phyloP scores from a whole-genome alignment of 2,329 filamentous ascomycete species.

The Leptographium galeiforme region DNA sequence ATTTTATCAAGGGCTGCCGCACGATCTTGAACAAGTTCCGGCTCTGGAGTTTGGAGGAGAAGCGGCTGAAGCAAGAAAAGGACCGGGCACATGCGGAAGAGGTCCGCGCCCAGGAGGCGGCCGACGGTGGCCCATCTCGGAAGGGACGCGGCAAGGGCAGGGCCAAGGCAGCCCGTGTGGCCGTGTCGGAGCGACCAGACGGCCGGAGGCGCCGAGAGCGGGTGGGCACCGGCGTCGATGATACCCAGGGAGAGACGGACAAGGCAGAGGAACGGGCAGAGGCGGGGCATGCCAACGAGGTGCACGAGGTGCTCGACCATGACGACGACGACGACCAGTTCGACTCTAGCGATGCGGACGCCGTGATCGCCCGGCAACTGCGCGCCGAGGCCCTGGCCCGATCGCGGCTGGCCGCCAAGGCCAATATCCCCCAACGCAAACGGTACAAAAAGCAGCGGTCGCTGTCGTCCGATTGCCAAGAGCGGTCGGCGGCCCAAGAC shows the following conservation, averaged over 20 bases:
- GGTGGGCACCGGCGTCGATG: slow-evolving; percentile 13
- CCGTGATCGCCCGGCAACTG: slow-evolving; percentile 59
- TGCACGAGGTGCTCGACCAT: neutral
- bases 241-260: slow-evolving; percentile 10
- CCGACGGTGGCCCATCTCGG: slow-evolving; percentile 3
- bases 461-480: neutral
- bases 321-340: slow-evolving; percentile 34
- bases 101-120: slow-evolving; percentile 23
- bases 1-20: slow-evolving; percentile 75
- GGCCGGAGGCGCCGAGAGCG: neutral
- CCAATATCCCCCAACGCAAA: slow-evolving; percentile 8
- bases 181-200: neutral
- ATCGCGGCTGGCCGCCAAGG: slow-evolving; percentile 20
- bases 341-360: slow-evolving; percentile 58
- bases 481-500: slow-evolving; percentile 7
- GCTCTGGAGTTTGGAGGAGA: slow-evolving; percentile 81
- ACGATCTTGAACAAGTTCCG: slow-evolving; percentile 77
- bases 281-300: slow-evolving; percentile 14
- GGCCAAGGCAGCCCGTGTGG: slow-evolving; percentile 4
- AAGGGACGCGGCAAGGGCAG: slow-evolving; percentile 6
- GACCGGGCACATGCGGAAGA: slow-evolving; percentile 46
- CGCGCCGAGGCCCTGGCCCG: slow-evolving; percentile 55
- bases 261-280: slow-evolving; percentile 13
- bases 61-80: slow-evolving; percentile 62
- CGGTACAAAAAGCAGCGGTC: slow-evolving; percentile 6